Conservation (phyloP, 2,329 filamentous ascomycete genomes). For the Clarireedia paspali region DNA sequence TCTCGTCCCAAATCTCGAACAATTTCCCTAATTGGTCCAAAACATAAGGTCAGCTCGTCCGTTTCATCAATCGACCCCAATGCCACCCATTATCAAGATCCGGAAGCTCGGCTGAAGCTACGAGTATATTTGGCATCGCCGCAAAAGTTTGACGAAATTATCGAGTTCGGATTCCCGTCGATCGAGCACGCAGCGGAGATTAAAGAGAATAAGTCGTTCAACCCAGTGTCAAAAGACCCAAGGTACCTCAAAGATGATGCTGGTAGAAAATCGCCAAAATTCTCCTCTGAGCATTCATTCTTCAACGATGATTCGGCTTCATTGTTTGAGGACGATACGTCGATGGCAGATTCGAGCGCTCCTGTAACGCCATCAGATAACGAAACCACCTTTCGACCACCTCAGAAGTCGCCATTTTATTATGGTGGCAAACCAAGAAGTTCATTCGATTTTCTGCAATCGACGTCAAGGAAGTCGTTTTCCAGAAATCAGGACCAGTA, state of each 20-base stretch:
- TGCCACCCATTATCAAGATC: conserved; percentile 82
- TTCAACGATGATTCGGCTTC: conserved; percentile 51
- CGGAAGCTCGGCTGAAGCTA: conserved; percentile 78
- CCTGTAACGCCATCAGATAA: conserved; percentile 25
- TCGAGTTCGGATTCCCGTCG: conserved; percentile 87
- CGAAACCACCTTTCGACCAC: conserved; percentile 24
- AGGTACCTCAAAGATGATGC: conserved; percentile 13
- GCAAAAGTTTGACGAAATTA: conserved; percentile 90
- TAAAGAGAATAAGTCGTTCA: conserved; percentile 26
- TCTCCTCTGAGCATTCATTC: conserved; percentile 49
- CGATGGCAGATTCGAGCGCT: conserved; percentile 50
- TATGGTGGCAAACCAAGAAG: conserved; percentile 29
- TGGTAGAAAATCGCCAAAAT: conserved; percentile 27
- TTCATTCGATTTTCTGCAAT: conserved; percentile 33
- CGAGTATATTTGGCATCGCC: conserved; percentile 80
- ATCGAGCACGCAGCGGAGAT: conserved; percentile 37
- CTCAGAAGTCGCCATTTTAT: conserved; percentile 19
- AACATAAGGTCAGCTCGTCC: conserved; percentile 27
- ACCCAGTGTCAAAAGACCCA: conserved; percentile 13
- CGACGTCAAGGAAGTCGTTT: conserved; percentile 22
- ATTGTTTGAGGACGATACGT: conserved; percentile 46
- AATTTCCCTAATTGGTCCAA: conserved; percentile 41
- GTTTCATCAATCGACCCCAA: conserved; percentile 56
- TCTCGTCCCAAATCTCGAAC: conserved; percentile 43
- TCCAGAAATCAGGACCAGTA: conserved; percentile 31